Evolutionary conservation across 306 rosid species (phyloP), one percentile per base, ranked within the genome.

Genomic region (Aeschynomene evenia): DNA sequence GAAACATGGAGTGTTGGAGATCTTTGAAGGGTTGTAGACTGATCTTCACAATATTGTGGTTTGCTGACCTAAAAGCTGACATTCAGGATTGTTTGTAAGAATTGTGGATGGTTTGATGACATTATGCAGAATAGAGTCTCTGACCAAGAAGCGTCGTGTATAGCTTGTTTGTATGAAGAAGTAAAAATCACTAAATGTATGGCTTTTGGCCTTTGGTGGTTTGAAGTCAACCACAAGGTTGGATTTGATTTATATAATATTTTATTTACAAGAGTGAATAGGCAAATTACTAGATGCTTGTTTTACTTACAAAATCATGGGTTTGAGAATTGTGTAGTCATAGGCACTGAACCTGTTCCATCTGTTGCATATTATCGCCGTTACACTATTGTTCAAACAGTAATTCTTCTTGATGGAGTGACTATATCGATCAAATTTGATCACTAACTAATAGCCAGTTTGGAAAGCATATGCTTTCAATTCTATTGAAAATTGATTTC

Each of bases 151-250:
- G 72, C 77, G 26, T 52, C 52, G 36, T 82, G 83, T 82, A 74
- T 70, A 74, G 86, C 59, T 54, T 54, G 24, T 77, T 42, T 37
- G 16, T 78, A 31, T 53, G 75, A 60, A 48, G 75, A 74, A 74
- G 67, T 29, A 63, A 76, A n/a, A 54, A 74, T 33, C 69, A 43
- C 26, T 34, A 19, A 20, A 65, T 64, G 65, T 28, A 39, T 58
- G 70, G 45, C 43, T 68, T 48, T 59, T 66, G 46, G 70, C 36
- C 43, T 68, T 48, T 59, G 70, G 46, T 31, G 57, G 57, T 64
- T 45, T 15, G 7, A 21, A 70, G 76, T 63, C 63, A 37, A 61
- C 21, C 46, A 37, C 1, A 19, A 61, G 63, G 68, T 71, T 66
- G 63, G 64, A 26, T 70, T 55, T n/a, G n/a, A n/a, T n/a, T n/a